Evolutionary conservation across 345 rosid genomes (phyloP), one percentile per base, ranked within the genome.

Genomic region (Hypericum perforatum): DNA sequence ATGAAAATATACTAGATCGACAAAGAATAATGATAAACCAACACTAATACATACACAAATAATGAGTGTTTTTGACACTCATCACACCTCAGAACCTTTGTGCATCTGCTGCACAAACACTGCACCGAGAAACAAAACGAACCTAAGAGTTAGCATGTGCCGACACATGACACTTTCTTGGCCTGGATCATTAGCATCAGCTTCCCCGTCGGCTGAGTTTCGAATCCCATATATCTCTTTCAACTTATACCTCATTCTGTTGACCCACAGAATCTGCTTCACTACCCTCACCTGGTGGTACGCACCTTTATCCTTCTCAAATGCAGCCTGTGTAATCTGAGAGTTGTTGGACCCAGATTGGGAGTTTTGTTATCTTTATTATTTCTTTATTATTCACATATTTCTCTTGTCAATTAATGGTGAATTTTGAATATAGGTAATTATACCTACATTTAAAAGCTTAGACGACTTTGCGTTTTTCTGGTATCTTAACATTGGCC

Each of bases 21-120:
- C n/a, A n/a, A n/a, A n/a, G n/a, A n/a, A n/a, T n/a, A n/a, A n/a
- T n/a, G n/a, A n/a, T n/a, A n/a, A n/a, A n/a, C n/a, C n/a, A n/a
- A n/a, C n/a, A n/a, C n/a, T n/a, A n/a, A n/a, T n/a, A n/a, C n/a
- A n/a, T n/a, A n/a, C n/a, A n/a, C n/a, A n/a, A n/a, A n/a, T n/a
- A n/a, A n/a, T n/a, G n/a, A n/a, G n/a, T n/a, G n/a, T n/a, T n/a
- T n/a, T n/a, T n/a, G n/a, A n/a, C n/a, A n/a, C n/a, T n/a, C n/a
- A n/a, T n/a, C n/a, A n/a, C n/a, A 82, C 79, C 95, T 76, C 73
- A 88, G 72, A 37, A 85, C 95, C 76, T 88, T 88, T 8, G 96
- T 96, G 36, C 98, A 92, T 14, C 86, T 85, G 43, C 91, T 85
- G 59, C 98, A 92, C 98, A 92, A 85, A 62, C 98, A 92, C 98